These are phyloP conservation scores for Globisporangium lucens DNA, from an alignment of 352 stramenopile genomes.

Conservation along the genomic window DNA sequence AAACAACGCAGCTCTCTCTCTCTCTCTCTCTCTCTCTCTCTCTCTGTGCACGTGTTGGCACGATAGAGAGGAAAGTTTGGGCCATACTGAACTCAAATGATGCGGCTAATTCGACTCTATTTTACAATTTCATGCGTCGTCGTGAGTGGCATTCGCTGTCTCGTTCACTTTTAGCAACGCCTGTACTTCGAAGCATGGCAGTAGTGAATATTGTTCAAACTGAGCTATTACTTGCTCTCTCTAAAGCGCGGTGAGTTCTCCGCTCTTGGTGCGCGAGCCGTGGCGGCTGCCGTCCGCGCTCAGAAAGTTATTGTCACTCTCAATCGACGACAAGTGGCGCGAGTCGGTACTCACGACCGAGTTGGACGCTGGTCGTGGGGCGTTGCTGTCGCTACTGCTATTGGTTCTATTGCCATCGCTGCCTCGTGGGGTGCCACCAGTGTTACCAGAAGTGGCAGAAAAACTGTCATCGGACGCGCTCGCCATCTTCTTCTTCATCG, in stretches of 20 bases:
- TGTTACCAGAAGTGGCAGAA: neutral
- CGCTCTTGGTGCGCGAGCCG: conserved; percentile 10
- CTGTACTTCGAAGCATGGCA: neutral
- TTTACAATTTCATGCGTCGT: neutral
- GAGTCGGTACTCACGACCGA: conserved; percentile 15
- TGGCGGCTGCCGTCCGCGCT: conserved; percentile 15
- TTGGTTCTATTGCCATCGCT: neutral
- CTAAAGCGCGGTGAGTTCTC: conserved; percentile 28
- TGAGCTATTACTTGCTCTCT: neutral
- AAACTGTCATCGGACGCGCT: conserved; percentile 18
- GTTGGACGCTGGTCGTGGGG: conserved; percentile 3
- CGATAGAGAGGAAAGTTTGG: too few relatives aligned
- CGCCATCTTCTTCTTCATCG: conserved; percentile 12
- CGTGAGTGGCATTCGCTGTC: neutral
- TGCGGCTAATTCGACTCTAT: neutral
- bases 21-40: too few relatives aligned
- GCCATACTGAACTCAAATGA: neutral
- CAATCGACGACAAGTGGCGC: conserved; percentile 37
- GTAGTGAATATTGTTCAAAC: neutral
- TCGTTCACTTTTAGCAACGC: neutral
- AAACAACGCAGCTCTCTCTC: too few relatives aligned
- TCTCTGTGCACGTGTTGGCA: too few relatives aligned
- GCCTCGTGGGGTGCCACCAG: neutral
- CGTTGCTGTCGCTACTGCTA: neutral
- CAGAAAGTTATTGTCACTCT: conserved; percentile 38